Conservation (phyloP, 805 yeast genomes). For the Saitoella complicata region DNA sequence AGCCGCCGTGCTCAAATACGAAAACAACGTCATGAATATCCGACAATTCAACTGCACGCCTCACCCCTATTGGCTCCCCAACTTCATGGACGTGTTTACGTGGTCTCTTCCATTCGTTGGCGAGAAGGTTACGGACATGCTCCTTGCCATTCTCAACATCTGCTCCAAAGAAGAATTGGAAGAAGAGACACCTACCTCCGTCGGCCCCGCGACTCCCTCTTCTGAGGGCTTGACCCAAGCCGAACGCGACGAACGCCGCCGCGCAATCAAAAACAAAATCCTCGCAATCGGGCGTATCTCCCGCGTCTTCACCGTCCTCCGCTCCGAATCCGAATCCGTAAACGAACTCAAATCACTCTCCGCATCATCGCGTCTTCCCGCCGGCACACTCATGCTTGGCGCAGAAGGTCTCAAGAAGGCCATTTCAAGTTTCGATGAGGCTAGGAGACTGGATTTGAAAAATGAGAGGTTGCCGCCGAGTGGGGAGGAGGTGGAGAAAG, state of each 20-base stretch:
- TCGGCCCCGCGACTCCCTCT: slow-evolving; percentile 2
- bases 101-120: slow-evolving; percentile 98
- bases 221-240: slow-evolving; percentile 2
- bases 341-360: slow-evolving; percentile 50
- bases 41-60: slow-evolving; percentile 85
- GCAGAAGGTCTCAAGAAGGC: slow-evolving; percentile 59
- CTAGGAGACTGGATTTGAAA: slow-evolving; percentile 56
- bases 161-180: slow-evolving; percentile 91
- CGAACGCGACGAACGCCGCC: slow-evolving; percentile 19
- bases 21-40: slow-evolving; percentile 81
- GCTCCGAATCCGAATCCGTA: slow-evolving; percentile 79
- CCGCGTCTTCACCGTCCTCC: slow-evolving; percentile 72
- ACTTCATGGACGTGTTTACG: slow-evolving; percentile 91
- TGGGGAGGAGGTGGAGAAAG: slow-evolving; percentile 36
- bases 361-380: slow-evolving; percentile 66
- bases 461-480: slow-evolving; percentile 87
- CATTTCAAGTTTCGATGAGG: slow-evolving; percentile 64
- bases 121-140: slow-evolving; percentile 86
- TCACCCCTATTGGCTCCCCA: slow-evolving; percentile 94
- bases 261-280: slow-evolving; percentile 68
- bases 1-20: slow-evolving; percentile 88
- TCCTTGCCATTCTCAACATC: slow-evolving; percentile 73
- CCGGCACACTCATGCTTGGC: slow-evolving; percentile 73
- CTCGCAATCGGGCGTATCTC: slow-evolving; percentile 93
- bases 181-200: slow-evolving; percentile 21